Evolutionary conservation across 345 rosid genomes (phyloP), one percentile per base, ranked within the genome.

Genomic region (Microcos paniculata): DNA sequence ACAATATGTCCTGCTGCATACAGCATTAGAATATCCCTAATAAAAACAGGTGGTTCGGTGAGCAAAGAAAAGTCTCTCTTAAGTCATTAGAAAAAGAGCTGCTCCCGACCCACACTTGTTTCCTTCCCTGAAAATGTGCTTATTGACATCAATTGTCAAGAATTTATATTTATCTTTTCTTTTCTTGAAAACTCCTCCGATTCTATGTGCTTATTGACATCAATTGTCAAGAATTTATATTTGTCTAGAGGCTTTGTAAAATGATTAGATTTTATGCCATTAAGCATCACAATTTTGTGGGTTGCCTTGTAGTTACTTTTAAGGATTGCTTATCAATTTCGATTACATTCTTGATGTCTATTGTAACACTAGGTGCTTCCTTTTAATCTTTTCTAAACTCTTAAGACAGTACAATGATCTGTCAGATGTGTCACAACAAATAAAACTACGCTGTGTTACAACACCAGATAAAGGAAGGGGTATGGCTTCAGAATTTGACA

Each of bases 401-500:
- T 12, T 72, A 33, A 49, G 71, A 62, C 53, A 40, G 24, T 62
- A 57, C 65, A 72, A 56, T 81, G 71, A 56, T 69, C 59, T 82
- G 46, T 82, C 87, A 76, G 91, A 87, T 56, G 91, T 86, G 64
- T 79, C 82, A 24, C 79, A 45, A 19, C 86, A 80, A 77, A 77
- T 78, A 61, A 83, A 85, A 72, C 59, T 88, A 64, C 73, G 63
- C 53, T 79, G 85, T 82, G 90, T 90, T n/a, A 77, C 72, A 53
- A 88, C 85, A 35, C 79, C 76, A 38, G 82, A 83, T 71, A 94
- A 90, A 90, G 98, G 97, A 80, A 88, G 90, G 86, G 96, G 94
- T 56, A 87, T 90, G 86, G 82, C 78, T 77, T 87, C 97, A 45
- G 73, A 76, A 35, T 76, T 71, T 79, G 93, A 88, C 77, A 85